Evolutionary conservation across 805 yeast genomes (phyloP), one percentile per base, ranked within the genome.

Genomic region (Candida peoriensis): DNA sequence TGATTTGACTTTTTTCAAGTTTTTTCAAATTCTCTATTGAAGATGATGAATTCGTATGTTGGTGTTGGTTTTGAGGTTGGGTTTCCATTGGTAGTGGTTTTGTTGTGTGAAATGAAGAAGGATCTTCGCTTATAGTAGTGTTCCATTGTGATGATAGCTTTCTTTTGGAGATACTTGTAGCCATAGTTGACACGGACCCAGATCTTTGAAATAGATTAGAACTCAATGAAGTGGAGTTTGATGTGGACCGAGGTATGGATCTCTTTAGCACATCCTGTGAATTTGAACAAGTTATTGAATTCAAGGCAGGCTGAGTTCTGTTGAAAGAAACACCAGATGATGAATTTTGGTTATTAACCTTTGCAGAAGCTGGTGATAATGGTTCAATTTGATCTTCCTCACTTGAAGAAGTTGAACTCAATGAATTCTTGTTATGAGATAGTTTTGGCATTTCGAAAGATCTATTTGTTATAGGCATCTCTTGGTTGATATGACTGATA

Each of bases 401-500:
- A 12, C 22, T 13, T 4, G 31, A 17, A 8, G 21, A 13, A 14
- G 27, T 6, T 5, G 27, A 24, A 14, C 13, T 9, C 22, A 9
- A 7, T 20, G 14, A 26, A 20, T 14, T 12, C 14, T 18, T 25
- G 8, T 20, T 20, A 14, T 20, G 19, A 14, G 11, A 25, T 16
- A 19, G 19, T 4, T 6, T 15, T 14, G 44, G 48, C 30, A 45
- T 36, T 20, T 39, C 44, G 28, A 41, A 41, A 3, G 44, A 23
- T 22, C 27, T 35, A 25, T 39, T 40, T 2, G 46, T 42, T 26
- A 47, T 42, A 7, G 48, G 43, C 15, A 43, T 28, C 6, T 46
- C 44, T 12, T 54, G 50, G 33, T 61, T 62, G 7, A 66, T 59
- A 37, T 64, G 70, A 8, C 65, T 59, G 15, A 64, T 60, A 44